These are phyloP conservation scores for Pistacia atlantica DNA, from an alignment of 345 rosid species.

Conservation along the genomic window DNA sequence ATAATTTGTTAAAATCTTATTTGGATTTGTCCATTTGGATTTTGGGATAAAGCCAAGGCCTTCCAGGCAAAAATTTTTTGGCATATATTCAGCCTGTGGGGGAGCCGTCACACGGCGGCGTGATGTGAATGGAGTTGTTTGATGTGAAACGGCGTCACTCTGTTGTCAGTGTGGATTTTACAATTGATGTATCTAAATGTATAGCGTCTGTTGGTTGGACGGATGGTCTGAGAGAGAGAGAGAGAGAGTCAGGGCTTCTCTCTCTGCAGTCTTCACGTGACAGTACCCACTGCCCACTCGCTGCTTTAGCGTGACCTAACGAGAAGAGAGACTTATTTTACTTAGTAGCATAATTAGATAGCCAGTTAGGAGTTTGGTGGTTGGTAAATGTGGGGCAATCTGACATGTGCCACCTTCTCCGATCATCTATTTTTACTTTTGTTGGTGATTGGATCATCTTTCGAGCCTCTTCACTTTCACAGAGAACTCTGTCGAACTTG, in stretches of 20 bases:
- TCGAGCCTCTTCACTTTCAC: neutral
- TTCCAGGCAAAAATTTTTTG: neutral
- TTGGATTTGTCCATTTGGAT: neutral
- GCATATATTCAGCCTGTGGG: too few species aligned
- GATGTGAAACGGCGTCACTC: neutral
- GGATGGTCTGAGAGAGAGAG: neutral
- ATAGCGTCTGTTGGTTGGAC: neutral
- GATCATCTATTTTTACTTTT: neutral
- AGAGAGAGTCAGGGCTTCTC: neutral
- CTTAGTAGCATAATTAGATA: neutral
- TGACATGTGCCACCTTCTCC: constrained; percentile 13
- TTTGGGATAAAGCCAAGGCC: neutral
- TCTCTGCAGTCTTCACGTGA: constrained; percentile 23
- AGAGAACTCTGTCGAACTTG: neutral
- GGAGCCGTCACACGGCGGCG: neutral
- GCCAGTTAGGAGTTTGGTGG: constrained; percentile 6
- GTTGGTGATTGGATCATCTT: neutral
- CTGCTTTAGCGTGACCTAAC: neutral
- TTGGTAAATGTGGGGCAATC: constrained; percentile 4
- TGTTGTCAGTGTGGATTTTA: neutral
- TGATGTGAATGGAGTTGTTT: neutral
- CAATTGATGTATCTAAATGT: neutral
- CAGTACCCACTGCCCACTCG: constrained; percentile 17
- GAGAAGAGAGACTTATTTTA: too few species aligned
- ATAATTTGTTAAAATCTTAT: neutral